phyloP scores from a whole-genome alignment of 345 rosid genomes.

The Kandelia obovata region DNA sequence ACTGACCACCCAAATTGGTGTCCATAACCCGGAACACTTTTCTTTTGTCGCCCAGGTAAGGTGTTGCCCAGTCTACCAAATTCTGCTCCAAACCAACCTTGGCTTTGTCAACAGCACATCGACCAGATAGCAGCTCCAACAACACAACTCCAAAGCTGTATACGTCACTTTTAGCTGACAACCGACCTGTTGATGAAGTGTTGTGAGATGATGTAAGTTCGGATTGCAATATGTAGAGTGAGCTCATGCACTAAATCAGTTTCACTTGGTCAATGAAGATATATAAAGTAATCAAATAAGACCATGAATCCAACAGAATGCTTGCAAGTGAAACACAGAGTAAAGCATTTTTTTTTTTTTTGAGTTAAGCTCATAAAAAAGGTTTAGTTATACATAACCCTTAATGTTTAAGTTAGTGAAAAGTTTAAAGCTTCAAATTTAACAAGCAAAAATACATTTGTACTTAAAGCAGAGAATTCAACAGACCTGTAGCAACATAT shows the following conservation, averaged over 20 bases:
- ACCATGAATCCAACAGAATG: background rate
- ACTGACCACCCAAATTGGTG: conserved; percentile 90
- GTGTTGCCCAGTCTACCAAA: conserved; percentile 94
- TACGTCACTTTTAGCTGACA: conserved; percentile 90
- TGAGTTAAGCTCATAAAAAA: background rate
- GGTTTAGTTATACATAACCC: background rate
- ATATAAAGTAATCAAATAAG: background rate
- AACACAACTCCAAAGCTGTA: conserved; percentile 96
- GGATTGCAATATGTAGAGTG: background rate
- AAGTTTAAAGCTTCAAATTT: background rate
- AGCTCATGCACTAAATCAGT: background rate
- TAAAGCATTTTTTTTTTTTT: too few relatives aligned
- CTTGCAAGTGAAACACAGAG: background rate
- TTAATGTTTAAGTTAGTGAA: background rate
- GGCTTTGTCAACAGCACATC: conserved; percentile 83
- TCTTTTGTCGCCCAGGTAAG: conserved; percentile 78
- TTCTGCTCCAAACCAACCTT: conserved; percentile 81
- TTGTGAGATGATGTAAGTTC: conserved; percentile 8
- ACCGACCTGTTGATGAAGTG: conserved; percentile 58
- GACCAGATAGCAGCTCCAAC: conserved; percentile 82
- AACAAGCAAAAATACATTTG: conserved; percentile 8
- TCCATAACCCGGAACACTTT: conserved; percentile 92
- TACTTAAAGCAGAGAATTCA: background rate
- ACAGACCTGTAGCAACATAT: conserved; percentile 91
- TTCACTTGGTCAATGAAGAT: background rate